Evolutionary conservation across 2,329 filamentous ascomycete genomes (phyloP), one percentile per base, ranked within the genome.

Genomic region (Fusarium euwallaceae): DNA sequence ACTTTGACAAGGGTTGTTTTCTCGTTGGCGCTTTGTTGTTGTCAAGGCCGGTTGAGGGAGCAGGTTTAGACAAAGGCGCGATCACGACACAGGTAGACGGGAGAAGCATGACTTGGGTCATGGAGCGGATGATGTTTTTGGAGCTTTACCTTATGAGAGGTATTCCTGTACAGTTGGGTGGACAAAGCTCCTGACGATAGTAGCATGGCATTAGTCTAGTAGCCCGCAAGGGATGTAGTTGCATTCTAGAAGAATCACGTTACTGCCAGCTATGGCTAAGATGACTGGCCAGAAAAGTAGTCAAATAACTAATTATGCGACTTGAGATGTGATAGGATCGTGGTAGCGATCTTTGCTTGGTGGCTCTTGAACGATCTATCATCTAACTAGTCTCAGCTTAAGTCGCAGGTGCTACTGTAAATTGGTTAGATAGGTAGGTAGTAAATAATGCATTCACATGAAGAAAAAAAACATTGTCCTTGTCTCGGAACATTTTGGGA

Each of bases 1-100:
- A 32, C 51, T 69, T 55, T 43, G 58, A 56, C 66, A 66, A 61
- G 22, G 45, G 43, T 39, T 56, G 24, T 20, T 65, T 65, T 61
- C 53, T 45, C n/a, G 53, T 58, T 61, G 59, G 32, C 41, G 55
- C 48, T 48, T 64, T 67, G 27, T 41, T 69, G 29, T 65, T 60
- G 36, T 36, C 32, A 75, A 43, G 51, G 51, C 48, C 20, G 39
- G 55, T 67, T 62, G 60, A 48, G 55, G 51, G 32, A 61, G 48
- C 61, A 77, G 55, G 62, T 65, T 75, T 72, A 71, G 71, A 76
- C 34, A 51, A 61, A 59, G 51, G 58, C 61, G 61, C 16, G 58
- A 69, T 70, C 66, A 36, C 53, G 63, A 55, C 60, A 53, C 60
- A 53, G 67, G 55, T 64, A 69, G 56, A 73, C 37, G 56, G 22